These are phyloP conservation scores for Solanum sparsipilum DNA, from an alignment of 257 asterid species.

Conservation along the genomic window DNA sequence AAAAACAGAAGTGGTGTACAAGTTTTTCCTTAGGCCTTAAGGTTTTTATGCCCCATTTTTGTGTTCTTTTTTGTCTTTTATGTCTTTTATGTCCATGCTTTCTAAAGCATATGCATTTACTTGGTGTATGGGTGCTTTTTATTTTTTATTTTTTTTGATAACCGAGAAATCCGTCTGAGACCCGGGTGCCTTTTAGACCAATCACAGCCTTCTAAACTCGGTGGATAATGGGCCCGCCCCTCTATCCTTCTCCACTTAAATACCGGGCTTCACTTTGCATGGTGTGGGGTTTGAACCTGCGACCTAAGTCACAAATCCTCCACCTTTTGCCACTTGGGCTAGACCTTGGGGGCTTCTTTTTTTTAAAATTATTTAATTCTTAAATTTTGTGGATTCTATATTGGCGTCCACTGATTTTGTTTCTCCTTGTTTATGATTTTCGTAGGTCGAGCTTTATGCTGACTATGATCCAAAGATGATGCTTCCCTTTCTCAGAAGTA, in stretches of 20 bases:
- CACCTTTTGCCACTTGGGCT: too few species aligned
- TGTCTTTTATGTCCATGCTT: neutral
- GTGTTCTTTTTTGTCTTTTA: neutral
- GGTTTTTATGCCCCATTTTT: neutral
- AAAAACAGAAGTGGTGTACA: neutral
- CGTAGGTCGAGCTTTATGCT: constrained; percentile 93
- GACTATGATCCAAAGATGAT: constrained; percentile 83
- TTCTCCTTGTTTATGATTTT: constrained; percentile 3
- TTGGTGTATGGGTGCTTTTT: neutral
- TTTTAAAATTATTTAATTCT: neutral
- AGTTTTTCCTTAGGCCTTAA: neutral
- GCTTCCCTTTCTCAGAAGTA: constrained; percentile 91
- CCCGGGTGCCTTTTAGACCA: too few species aligned
- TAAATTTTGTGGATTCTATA: neutral
- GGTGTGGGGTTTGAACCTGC: too few species aligned
- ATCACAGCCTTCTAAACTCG: too few species aligned
- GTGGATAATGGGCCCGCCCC: too few species aligned
- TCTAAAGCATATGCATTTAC: neutral
- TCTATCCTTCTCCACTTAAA: too few species aligned
- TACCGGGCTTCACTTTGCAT: too few species aligned
- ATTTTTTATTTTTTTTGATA: neutral
- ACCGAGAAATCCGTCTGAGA: too few species aligned
- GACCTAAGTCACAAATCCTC: too few species aligned
- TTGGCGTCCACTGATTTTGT: constrained; percentile 1
- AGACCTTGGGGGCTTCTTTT: too few species aligned